Percentiles rank a stretch among this genome's conserved stretches.
These are phyloP conservation scores for Rhododendron vialii DNA, from an alignment of 148 eudicot genomes.

Conservation along the genomic window DNA sequence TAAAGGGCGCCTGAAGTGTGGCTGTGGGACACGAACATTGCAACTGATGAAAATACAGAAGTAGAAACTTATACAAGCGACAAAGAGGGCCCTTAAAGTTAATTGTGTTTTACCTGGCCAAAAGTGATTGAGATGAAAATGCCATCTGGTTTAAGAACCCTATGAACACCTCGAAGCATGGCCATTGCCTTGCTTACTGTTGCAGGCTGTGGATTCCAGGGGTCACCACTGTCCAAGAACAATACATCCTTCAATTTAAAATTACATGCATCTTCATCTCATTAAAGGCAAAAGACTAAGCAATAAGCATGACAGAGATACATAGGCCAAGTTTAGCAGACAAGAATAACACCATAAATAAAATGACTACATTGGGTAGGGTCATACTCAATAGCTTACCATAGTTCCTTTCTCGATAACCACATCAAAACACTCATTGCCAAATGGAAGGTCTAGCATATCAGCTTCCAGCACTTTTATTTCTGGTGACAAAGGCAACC, in stretches of 20 bases:
- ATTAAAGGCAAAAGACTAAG: slow-evolving; percentile 20
- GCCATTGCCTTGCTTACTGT: slow-evolving; percentile 66
- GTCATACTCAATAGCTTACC: slow-evolving; percentile 38
- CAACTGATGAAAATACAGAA: not conserved
- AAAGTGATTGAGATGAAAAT: slow-evolving; percentile 82
- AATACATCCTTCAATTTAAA: slow-evolving; percentile 86
- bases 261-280: slow-evolving; percentile 19
- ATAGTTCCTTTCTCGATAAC: slow-evolving; percentile 98
- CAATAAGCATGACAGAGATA: not conserved
- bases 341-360: not conserved
- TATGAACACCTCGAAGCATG: slow-evolving; percentile 84
- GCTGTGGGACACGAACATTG: slow-evolving; percentile 38
- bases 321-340: not conserved
- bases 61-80: slow-evolving; percentile 3
- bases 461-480: slow-evolving; percentile 85
- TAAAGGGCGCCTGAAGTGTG: slow-evolving; percentile 87
- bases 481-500: slow-evolving; percentile 29
- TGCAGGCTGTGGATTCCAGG: slow-evolving; percentile 82
- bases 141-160: slow-evolving; percentile 87
- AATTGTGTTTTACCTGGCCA: slow-evolving; percentile 76
- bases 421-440: slow-evolving; percentile 73
- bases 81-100: not conserved
- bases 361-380: not conserved
- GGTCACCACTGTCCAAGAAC: slow-evolving; percentile 98
- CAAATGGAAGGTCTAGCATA: slow-evolving; percentile 86